Percentiles rank a stretch among this genome's conserved stretches.
Conservation (phyloP, 345 rosid species). For the Luvunga scandens region DNA sequence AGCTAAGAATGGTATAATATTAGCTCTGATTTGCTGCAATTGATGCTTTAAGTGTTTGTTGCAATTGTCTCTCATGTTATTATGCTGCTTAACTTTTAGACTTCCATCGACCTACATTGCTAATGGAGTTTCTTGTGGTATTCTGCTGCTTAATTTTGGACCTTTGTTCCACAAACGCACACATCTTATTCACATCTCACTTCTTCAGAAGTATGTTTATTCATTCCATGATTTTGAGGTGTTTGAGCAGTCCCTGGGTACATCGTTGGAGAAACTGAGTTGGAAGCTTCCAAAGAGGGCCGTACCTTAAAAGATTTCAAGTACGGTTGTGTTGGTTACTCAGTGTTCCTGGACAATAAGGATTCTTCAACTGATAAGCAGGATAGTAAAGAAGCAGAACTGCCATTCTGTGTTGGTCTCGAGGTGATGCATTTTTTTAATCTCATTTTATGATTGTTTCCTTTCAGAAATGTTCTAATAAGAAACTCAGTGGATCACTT, state of each 20-base stretch:
- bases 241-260: constrained; percentile 36
- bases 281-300: constrained; percentile 41
- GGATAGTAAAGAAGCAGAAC: constrained; percentile 25
- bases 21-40: not conserved
- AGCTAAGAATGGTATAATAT: not conserved
- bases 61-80: not conserved
- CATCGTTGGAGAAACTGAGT: constrained; percentile 33
- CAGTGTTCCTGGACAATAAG: constrained; percentile 34
- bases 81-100: not conserved
- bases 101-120: not conserved
- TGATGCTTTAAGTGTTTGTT: not conserved
- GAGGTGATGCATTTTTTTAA: constrained; percentile 31
- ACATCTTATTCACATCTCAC: not conserved
- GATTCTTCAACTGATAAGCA: constrained; percentile 21
- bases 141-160: not conserved
- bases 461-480: not conserved
- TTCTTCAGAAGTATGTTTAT: not conserved
- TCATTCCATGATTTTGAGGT: constrained; percentile 8
- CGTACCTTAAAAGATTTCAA: constrained; percentile 34
- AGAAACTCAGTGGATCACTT: not conserved
- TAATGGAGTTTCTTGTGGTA: not conserved
- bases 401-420: constrained; percentile 45
- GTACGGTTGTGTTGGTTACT: constrained; percentile 48
- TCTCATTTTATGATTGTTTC: constrained; percentile 7
- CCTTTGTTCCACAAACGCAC: not conserved